These are phyloP conservation scores for Helminthosporium solani DNA, from an alignment of 2,329 filamentous ascomycete genomes.

Conservation along the genomic window DNA sequence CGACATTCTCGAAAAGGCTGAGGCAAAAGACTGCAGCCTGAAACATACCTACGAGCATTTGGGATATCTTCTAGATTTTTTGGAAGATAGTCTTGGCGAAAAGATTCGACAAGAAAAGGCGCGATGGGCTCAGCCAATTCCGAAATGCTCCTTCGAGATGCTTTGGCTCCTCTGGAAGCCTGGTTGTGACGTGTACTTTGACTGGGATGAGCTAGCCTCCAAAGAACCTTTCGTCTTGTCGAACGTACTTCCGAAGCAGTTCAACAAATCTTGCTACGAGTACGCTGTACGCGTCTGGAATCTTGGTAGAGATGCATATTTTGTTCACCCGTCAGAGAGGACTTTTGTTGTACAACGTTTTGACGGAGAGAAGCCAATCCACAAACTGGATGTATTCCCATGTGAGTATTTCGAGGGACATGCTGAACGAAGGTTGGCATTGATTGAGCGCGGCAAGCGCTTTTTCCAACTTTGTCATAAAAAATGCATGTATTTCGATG, in stretches of 20 bases:
- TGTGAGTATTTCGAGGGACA: background rate
- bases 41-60: conserved; percentile 3
- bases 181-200: background rate
- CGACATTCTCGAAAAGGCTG: background rate
- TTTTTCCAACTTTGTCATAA: background rate
- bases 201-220: background rate
- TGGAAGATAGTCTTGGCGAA: conserved; percentile 3
- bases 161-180: conserved; percentile 3
- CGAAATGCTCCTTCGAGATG: conserved; percentile 2
- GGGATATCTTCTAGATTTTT: conserved; percentile 3
- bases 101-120: conserved; percentile 1
- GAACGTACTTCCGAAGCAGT: background rate
- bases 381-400: background rate
- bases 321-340: background rate
- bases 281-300: conserved; percentile 2
- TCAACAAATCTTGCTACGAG: background rate
- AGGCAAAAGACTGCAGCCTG: background rate
- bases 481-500: conserved; percentile 8
- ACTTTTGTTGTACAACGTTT: background rate
- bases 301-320: background rate
- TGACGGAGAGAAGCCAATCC: conserved; percentile 3
- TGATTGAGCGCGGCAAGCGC: conserved; percentile 1
- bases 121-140: conserved; percentile 1
- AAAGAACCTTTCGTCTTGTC: conserved; percentile 2
- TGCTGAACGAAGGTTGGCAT: background rate